Evolutionary conservation across 2,329 filamentous ascomycete species (phyloP), one percentile per base, ranked within the genome.

Genomic region (Phialocephala subalpina): DNA sequence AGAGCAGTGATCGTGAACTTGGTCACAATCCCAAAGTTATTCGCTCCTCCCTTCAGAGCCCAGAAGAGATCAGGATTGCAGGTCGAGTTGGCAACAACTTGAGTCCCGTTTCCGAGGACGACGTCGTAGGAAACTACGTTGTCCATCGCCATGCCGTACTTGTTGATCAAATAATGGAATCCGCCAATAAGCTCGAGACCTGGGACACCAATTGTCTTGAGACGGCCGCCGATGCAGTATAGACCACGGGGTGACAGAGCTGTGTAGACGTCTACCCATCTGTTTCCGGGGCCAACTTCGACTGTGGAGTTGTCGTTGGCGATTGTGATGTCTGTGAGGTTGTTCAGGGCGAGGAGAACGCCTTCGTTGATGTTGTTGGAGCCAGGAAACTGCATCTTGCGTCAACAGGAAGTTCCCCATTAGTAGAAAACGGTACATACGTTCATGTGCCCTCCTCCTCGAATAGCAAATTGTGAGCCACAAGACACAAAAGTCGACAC

Each of bases 121-220:
- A 55, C 77, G 60, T 84, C 79, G 58, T 75, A 82, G 59, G 80
- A 78, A 36, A 80, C 73, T 5, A 83, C 77, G 58, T 81, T 82
- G 66, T 82, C 81, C 27, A 80, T 79, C 9, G 82, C 79, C 80
- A 79, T 82, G 33, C 82, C 82, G 65, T 83, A 81, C 58, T 76
- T 75, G 20, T 63, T 63, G 20, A 47, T 62, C 22, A 71, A 20
- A 68, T 67, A 45, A 4, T 60, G 42, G 36, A 64, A 53, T n/a
- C 67, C 62, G 16, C 64, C 68, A 57, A 57, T 58, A 5, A 84
- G 77, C 36, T 83, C 78, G 56, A 82, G 79, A 8, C 82, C 81
- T 45, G 81, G 81, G 20, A 83, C 77, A 9, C 82, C 82, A 16
- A 83, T 80, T n/a, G 55, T 80, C 14, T 81, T 81, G 47, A 83